Conservation (phyloP, 2,329 filamentous ascomycete genomes). For the Fusarium nelsonii region DNA sequence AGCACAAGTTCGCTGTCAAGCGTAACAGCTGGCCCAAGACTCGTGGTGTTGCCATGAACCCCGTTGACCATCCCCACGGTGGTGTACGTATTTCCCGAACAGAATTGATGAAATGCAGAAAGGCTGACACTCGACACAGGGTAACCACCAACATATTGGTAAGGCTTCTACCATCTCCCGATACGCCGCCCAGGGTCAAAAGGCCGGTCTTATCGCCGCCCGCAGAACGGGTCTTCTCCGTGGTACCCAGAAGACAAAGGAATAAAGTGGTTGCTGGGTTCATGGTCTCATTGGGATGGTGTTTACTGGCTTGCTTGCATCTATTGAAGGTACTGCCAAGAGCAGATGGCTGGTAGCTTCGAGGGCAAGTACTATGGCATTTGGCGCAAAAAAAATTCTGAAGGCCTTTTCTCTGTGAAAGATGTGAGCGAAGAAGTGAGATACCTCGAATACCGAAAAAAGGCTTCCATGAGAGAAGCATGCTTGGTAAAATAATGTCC, state of each 20-base stretch:
- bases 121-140: slow-evolving; percentile 66
- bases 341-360: slow-evolving; percentile 62
- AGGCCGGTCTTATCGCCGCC: slow-evolving; percentile 99
- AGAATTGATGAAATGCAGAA: slow-evolving; percentile 23
- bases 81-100: slow-evolving; percentile 68
- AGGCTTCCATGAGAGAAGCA: slow-evolving; percentile 40
- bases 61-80: slow-evolving; percentile 98
- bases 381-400: slow-evolving; percentile 59
- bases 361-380: slow-evolving; percentile 63
- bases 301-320: slow-evolving; percentile 73
- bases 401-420: slow-evolving; percentile 48
- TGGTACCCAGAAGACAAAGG: slow-evolving; percentile 99
- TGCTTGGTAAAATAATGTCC: slow-evolving; percentile 43
- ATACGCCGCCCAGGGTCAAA: slow-evolving; percentile 98
- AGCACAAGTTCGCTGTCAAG: slow-evolving; percentile 99
- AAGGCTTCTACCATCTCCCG: slow-evolving; percentile 99
- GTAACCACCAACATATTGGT: slow-evolving; percentile 99
- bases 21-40: slow-evolving; percentile 99
- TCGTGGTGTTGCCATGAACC: slow-evolving; percentile 99
- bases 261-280: slow-evolving; percentile 71
- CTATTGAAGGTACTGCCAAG: slow-evolving; percentile 65
- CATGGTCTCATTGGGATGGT: slow-evolving; percentile 72
- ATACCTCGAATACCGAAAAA: slow-evolving; percentile 45
- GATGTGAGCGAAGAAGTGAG: slow-evolving; percentile 47
- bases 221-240: slow-evolving; percentile 99